These are phyloP conservation scores for Capsella rubella DNA, from an alignment of 441 rosid species.

Conservation along the genomic window DNA sequence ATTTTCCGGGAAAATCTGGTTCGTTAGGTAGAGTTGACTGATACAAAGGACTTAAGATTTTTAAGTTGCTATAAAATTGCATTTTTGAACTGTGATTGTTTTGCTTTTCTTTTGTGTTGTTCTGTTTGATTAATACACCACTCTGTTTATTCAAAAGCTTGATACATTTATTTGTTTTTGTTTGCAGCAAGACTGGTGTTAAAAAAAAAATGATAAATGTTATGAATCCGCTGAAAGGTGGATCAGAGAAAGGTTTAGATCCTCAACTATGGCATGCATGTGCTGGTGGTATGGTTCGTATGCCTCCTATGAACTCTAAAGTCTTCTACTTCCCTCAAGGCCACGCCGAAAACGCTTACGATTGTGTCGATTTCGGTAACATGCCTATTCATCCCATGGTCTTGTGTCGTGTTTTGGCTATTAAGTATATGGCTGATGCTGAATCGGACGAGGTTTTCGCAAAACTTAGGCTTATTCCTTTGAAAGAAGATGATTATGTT, in stretches of 20 bases:
- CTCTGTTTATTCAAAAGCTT: conserved; percentile 21
- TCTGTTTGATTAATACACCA: not conserved
- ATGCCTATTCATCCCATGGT: conserved; percentile 61
- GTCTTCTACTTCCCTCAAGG: conserved; percentile 96
- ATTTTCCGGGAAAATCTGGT: conserved; percentile 29
- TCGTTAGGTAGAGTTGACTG: conserved; percentile 42
- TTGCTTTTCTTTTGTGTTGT: not conserved
- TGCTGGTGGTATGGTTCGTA: conserved; percentile 96
- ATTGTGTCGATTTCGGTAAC: conserved; percentile 62
- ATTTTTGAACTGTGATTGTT: not conserved
- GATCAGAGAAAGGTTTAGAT: conserved; percentile 76
- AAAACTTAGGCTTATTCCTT: conserved; percentile 66
- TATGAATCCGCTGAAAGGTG: conserved; percentile 55
- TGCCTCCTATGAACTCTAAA: conserved; percentile 78
- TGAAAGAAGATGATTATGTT: conserved; percentile 48
- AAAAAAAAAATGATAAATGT: conserved; percentile 47
- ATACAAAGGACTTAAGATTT: conserved; percentile 13
- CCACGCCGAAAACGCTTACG: conserved; percentile 86
- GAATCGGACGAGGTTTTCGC: conserved; percentile 94
- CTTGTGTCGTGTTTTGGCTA: conserved; percentile 67
- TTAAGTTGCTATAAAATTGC: not conserved
- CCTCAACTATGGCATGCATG: conserved; percentile 99
- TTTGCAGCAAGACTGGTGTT: conserved; percentile 30
- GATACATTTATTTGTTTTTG: not conserved
- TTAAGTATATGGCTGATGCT: conserved; percentile 83